A percentile compares a stretch with the other conserved stretches of the same genome.
Conservation (phyloP, 2,329 filamentous ascomycete genomes). For the Coniochaeta prunicola region DNA sequence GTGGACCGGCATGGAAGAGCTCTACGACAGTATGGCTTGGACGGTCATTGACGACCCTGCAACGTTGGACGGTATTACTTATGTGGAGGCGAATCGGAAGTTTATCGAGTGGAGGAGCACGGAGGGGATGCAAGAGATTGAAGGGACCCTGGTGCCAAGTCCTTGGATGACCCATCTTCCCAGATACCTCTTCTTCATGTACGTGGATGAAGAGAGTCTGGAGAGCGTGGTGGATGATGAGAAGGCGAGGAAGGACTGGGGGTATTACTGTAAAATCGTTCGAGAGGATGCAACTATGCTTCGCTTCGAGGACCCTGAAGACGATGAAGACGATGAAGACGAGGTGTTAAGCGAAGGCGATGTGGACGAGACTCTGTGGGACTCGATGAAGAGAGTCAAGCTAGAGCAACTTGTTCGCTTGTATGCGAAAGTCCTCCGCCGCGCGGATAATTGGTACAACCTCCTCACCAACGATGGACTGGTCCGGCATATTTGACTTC, state of each 20-base stretch:
- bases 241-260: neutral
- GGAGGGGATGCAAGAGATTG: neutral
- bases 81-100: neutral
- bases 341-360: neutral
- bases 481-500: too few relatives aligned
- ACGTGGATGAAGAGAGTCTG: slow-evolving; percentile 6
- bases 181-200: slow-evolving; percentile 1
- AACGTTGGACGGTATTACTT: neutral
- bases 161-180: neutral
- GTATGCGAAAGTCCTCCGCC: too few relatives aligned
- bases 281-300: too few relatives aligned
- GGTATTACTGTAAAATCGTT: neutral
- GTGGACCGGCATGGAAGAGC: neutral
- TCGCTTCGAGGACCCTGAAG: neutral
- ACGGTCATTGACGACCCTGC: slow-evolving; percentile 4
- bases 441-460: too few relatives aligned
- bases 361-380: neutral
- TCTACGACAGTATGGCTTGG: slow-evolving; percentile 4
- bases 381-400: neutral
- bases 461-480: too few relatives aligned
- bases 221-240: slow-evolving; percentile 3
- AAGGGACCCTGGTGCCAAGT: neutral
- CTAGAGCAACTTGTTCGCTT: neutral
- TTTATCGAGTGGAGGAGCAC: neutral
- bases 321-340: neutral